Percentiles rank a stretch among this genome's conserved stretches.
phyloP scores from a whole-genome alignment of 345 rosid species.

The Rhodomyrtus tomentosa region DNA sequence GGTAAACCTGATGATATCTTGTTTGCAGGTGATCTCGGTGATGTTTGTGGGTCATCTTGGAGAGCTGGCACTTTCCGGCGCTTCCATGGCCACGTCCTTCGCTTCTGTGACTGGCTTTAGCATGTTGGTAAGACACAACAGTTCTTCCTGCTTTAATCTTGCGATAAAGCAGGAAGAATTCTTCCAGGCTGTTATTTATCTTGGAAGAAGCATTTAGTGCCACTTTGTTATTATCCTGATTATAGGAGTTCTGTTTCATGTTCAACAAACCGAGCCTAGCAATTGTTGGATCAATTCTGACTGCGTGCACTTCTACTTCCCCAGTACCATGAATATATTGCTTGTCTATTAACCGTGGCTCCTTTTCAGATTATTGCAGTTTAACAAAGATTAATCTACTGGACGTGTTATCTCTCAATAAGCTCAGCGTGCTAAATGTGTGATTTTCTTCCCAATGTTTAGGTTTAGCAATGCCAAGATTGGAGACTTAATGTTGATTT shows the following conservation, averaged over 20 bases:
- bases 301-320: neutral
- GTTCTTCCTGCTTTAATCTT: neutral
- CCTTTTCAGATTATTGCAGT: neutral
- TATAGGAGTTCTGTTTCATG: neutral
- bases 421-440: neutral
- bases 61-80: slow-evolving; percentile 22
- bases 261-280: neutral
- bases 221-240: neutral
- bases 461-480: neutral
- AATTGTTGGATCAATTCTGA: neutral
- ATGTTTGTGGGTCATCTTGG: slow-evolving; percentile 29
- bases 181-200: neutral
- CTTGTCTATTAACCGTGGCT: neutral
- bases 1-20: slow-evolving; percentile 5
- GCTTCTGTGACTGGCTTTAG: slow-evolving; percentile 17
- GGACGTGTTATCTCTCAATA: neutral
- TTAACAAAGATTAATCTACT: neutral
- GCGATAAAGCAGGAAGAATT: too few species aligned
- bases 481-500: neutral
- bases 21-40: slow-evolving; percentile 11
- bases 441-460: neutral
- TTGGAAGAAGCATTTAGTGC: neutral
- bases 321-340: neutral
- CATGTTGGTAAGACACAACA: too few species aligned
- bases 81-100: slow-evolving; percentile 35